Percentiles rank a stretch among this genome's conserved stretches.
phyloP scores from a whole-genome alignment of 78 protist species.

The Cyanophora paradoxa region DNA sequence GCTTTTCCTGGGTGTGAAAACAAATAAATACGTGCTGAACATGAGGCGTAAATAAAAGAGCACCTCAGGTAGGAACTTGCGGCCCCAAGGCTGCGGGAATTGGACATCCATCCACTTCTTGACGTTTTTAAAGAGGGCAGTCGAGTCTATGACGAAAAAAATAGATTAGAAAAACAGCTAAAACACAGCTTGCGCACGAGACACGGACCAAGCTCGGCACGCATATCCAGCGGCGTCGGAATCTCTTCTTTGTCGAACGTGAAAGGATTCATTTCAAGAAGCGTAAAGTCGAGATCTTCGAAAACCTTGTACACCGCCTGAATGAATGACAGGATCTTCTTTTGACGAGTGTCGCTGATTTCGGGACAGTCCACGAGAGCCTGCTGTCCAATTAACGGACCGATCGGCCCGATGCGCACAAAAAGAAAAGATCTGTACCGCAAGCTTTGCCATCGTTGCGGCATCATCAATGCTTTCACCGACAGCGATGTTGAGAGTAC shows the following conservation, averaged over 20 bases:
- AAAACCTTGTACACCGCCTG: slow-evolving; percentile 4
- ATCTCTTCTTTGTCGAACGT: slow-evolving; percentile 40
- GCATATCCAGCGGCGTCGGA: slow-evolving; percentile 54
- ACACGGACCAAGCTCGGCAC: slow-evolving; percentile 62
- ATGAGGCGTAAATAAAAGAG: no score
- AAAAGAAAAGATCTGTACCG: no score
- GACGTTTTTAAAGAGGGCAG: slow-evolving; percentile 34
- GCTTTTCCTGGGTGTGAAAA: no score
- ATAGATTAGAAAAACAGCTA: no score
- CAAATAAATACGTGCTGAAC: no score
- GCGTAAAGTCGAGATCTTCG: slow-evolving; percentile 40
- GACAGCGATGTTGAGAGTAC: slow-evolving; percentile 16
- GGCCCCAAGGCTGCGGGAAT: slow-evolving; percentile 71
- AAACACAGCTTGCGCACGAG: no score
- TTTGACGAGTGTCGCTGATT: no score
- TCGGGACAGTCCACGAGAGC: no score
- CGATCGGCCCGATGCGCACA: no score
- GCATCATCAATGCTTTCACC: slow-evolving; percentile 24
- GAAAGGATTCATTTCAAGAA: slow-evolving; percentile 62
- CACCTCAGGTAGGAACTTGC: slow-evolving; percentile 47
- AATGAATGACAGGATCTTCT: slow-evolving; percentile 6
- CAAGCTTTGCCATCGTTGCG: no score
- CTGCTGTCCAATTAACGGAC: no score
- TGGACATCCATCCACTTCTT: slow-evolving; percentile 33
- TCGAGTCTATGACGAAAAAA: no score